These are phyloP conservation scores for Aspergillus vadensis DNA, from an alignment of 2,329 filamentous ascomycete species.

Conservation along the genomic window DNA sequence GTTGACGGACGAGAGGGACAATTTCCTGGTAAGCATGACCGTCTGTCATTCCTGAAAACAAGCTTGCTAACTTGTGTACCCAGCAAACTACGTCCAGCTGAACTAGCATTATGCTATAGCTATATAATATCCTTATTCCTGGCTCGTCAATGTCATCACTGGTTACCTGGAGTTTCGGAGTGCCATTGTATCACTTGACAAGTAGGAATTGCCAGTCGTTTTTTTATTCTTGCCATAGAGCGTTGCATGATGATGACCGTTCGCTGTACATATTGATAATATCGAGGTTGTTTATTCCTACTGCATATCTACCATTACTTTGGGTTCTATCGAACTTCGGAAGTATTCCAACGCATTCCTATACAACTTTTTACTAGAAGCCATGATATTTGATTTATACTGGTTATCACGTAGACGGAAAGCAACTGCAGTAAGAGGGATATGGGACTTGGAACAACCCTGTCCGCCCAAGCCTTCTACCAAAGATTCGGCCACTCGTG, in stretches of 20 bases:
- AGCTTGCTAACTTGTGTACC: constrained; percentile 14
- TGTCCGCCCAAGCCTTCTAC: no score
- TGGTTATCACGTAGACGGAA: no score
- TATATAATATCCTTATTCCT: constrained; percentile 16
- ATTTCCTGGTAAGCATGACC: constrained; percentile 75
- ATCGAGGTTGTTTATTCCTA: background rate
- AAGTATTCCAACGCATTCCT: no score
- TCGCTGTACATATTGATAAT: constrained; percentile 10
- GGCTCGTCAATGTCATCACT: constrained; percentile 9
- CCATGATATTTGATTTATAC: no score
- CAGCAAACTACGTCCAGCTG: constrained; percentile 43
- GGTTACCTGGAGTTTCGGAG: constrained; percentile 7
- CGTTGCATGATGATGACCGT: constrained; percentile 8
- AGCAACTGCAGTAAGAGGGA: no score
- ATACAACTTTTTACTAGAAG: no score
- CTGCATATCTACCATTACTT: background rate
- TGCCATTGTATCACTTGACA: constrained; percentile 1
- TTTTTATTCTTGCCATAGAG: constrained; percentile 8
- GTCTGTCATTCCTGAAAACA: background rate
- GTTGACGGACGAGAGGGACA: constrained; percentile 80
- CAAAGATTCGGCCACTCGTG: no score
- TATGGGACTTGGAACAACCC: no score
- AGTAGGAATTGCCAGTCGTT: constrained; percentile 9
- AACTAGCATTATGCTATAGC: constrained; percentile 25
- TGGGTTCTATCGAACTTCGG: background rate